Evolutionary conservation across 2,329 filamentous ascomycete genomes (phyloP).

Genomic region (Arachnomyces sp.): DNA sequence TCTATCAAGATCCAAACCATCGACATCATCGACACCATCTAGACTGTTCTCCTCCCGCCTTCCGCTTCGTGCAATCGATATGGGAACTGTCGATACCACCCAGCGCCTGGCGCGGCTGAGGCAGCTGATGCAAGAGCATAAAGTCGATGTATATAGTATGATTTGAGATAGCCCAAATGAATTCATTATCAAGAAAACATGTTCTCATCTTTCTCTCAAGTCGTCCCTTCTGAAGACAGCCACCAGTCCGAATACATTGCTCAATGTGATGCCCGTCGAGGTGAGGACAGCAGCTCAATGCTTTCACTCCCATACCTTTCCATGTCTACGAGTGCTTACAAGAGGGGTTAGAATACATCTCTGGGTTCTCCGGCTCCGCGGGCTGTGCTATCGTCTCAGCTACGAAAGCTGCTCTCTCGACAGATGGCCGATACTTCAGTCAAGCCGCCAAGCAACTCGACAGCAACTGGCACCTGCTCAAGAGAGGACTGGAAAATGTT

Average conservation of each 20-base stretch:
- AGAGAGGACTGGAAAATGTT: conserved; percentile 86
- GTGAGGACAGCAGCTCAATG: conserved; percentile 29
- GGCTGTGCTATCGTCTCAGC: conserved; percentile 83
- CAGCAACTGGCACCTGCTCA: conserved; percentile 80
- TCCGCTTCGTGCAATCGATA: conserved; percentile 42
- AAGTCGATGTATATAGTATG: conserved; percentile 87
- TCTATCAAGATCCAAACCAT: conserved; percentile 23
- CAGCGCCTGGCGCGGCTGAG: conserved; percentile 67
- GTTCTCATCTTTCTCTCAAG: conserved; percentile 44
- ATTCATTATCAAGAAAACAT: conserved; percentile 8
- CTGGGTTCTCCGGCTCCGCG: conserved; percentile 88
- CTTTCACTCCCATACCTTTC: conserved; percentile 2
- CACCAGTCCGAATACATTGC: conserved; percentile 98
- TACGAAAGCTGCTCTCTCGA: conserved; percentile 81
- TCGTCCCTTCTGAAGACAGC: conserved; percentile 92
- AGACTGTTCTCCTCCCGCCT: conserved; percentile 32
- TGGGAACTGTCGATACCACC: conserved; percentile 73
- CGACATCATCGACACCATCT: conserved; percentile 16
- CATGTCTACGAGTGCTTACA: background rate
- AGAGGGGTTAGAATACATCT: conserved; percentile 60
- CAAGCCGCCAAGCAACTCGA: conserved; percentile 89
- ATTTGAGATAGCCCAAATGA: conserved; percentile 11
- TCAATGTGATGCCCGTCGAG: conserved; percentile 81
- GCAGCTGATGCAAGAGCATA: conserved; percentile 75
- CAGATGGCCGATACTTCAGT: conserved; percentile 96